phyloP scores from a whole-genome alignment of 805 yeast species.

The Candida qinlingensis region DNA sequence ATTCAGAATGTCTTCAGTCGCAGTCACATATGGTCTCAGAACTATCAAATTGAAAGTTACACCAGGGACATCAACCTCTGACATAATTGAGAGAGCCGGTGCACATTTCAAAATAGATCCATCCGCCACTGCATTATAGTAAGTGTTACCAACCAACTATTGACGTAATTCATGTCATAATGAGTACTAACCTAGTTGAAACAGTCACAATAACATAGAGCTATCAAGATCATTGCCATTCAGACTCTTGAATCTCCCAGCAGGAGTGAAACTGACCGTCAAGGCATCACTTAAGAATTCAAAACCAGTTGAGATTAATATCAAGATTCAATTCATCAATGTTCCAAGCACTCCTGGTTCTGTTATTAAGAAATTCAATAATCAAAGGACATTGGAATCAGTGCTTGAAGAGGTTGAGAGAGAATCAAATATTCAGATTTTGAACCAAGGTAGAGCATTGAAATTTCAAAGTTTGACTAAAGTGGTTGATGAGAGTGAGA shows the following conservation, averaged over 20 bases:
- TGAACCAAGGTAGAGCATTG: constrained; percentile 13
- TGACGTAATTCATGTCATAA: neutral
- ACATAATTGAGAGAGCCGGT: constrained; percentile 31
- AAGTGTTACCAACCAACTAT: constrained; percentile 1
- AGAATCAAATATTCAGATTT: constrained; percentile 12
- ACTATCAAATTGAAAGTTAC: constrained; percentile 29
- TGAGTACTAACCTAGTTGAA: neutral
- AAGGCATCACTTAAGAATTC: constrained; percentile 19
- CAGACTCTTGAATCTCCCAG: constrained; percentile 37
- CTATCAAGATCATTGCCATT: constrained; percentile 38
- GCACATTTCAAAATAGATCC: constrained; percentile 32
- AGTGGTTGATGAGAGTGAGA: constrained; percentile 11
- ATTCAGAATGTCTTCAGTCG: constrained; percentile 31
- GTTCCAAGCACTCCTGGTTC: constrained; percentile 17
- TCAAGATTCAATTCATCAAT: constrained; percentile 28
- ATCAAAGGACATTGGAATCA: constrained; percentile 10
- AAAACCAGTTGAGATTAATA: constrained; percentile 15
- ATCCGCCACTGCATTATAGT: constrained; percentile 22
- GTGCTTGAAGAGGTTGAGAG: constrained; percentile 17
- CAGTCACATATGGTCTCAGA: constrained; percentile 30
- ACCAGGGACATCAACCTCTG: constrained; percentile 33
- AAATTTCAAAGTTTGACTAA: constrained; percentile 20
- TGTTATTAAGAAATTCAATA: constrained; percentile 21
- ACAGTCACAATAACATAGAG: constrained; percentile 27
- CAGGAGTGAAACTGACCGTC: constrained; percentile 35